Conservation (phyloP, 75 land plant genomes). For the Selaginella tamariscina region DNA sequence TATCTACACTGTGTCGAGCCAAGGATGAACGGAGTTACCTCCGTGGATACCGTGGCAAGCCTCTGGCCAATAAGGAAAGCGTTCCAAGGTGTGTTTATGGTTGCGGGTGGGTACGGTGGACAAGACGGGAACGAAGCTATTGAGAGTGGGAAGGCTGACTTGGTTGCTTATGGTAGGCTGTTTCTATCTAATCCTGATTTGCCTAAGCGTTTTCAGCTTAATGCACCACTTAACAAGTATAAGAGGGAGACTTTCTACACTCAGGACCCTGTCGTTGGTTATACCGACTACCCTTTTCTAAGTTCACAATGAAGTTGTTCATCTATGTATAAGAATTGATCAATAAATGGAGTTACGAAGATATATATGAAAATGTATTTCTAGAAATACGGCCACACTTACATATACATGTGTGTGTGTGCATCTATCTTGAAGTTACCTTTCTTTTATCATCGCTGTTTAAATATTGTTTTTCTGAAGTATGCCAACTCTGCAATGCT, state of each 20-base stretch:
- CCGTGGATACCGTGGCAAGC: neutral
- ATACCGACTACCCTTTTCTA: conserved; percentile 26
- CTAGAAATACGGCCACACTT: too few relatives aligned
- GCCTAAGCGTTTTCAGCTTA: conserved; percentile 25
- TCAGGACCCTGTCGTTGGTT: too few relatives aligned
- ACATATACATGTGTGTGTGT: too few relatives aligned
- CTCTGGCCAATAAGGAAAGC: conserved; percentile 23
- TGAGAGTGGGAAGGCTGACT: conserved; percentile 20
- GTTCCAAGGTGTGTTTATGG: conserved; percentile 26
- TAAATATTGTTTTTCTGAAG: conserved; percentile 63
- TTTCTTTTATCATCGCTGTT: too few relatives aligned
- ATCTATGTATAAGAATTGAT: too few relatives aligned
- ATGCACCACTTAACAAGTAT: too few relatives aligned
- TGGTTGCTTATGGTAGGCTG: conserved; percentile 22
- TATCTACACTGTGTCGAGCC: conserved; percentile 34
- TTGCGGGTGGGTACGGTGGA: conserved; percentile 23
- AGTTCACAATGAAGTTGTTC: too few relatives aligned
- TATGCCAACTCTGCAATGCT: conserved; percentile 86
- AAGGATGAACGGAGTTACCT: conserved; percentile 14
- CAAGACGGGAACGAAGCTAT: conserved; percentile 30
- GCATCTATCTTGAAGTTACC: too few relatives aligned
- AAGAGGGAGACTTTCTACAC: too few relatives aligned
- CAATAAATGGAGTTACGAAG: too few relatives aligned
- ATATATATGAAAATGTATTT: too few relatives aligned
- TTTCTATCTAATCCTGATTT: conserved; percentile 37